A percentile compares a stretch with the other conserved stretches of the same genome.
phyloP scores from a whole-genome alignment of 257 asterid genomes.

The Fraxinus quadrangulata region DNA sequence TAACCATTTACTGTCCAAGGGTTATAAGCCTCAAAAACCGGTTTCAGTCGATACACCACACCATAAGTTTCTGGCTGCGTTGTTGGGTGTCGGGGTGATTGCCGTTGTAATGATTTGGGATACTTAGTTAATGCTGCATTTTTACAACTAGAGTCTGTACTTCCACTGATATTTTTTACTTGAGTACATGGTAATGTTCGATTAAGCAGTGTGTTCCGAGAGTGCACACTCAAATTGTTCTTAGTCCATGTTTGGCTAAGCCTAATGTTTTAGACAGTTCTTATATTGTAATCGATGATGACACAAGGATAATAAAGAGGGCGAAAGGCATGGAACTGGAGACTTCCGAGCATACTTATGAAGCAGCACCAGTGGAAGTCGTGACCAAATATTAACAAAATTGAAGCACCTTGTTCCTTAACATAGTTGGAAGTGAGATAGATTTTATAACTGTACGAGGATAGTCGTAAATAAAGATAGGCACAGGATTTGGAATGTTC shows the following conservation, averaged over 20 bases:
- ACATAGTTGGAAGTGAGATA: conserved; percentile 17
- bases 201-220: no score
- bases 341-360: conserved; percentile 43
- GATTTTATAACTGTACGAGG: conserved; percentile 21
- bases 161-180: background rate
- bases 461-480: conserved; percentile 45
- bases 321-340: conserved; percentile 31
- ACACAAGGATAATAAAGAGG: no score
- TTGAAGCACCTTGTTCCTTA: background rate
- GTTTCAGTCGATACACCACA: conserved; percentile 46
- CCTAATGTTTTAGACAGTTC: no score
- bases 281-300: no score
- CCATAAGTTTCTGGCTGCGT: conserved; percentile 64
- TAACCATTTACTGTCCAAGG: conserved; percentile 74
- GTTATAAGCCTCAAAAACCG: conserved; percentile 53
- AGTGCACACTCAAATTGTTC: no score
- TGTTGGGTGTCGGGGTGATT: conserved; percentile 72
- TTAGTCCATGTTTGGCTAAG: no score
- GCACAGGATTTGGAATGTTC: conserved; percentile 26
- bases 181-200: no score
- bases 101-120: conserved; percentile 98
- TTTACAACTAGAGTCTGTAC: background rate
- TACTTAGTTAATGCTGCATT: conserved; percentile 36
- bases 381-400: conserved; percentile 16
- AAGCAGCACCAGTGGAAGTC: conserved; percentile 42